These are phyloP conservation scores for Metschnikowia anglica DNA, from an alignment of 805 yeast genomes.

Conservation along the genomic window DNA sequence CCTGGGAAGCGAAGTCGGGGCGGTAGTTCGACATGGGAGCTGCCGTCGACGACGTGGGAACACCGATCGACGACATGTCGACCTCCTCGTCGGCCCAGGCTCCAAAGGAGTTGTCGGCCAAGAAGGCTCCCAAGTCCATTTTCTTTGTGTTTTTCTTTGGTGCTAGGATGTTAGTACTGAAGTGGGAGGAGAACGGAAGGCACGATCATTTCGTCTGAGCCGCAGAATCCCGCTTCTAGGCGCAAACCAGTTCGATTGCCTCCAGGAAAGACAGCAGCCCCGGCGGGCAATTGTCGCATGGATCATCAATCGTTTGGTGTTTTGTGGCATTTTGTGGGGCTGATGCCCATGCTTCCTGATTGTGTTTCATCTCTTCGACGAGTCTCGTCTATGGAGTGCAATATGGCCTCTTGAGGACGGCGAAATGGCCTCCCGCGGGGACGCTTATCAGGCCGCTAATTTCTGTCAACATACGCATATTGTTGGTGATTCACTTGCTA, in stretches of 20 bases:
- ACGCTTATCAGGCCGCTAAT: no score
- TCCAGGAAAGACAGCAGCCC: no score
- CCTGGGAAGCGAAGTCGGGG: constrained; percentile 12
- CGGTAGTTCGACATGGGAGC: constrained; percentile 16
- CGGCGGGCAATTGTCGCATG: no score
- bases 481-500: constrained; percentile 9
- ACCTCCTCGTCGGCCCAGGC: constrained; percentile 86
- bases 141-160: constrained; percentile 58
- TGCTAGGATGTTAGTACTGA: constrained; percentile 24
- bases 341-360: background rate
- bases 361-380: background rate
- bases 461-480: constrained; percentile 11
- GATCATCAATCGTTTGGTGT: no score
- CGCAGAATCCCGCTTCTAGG: no score
- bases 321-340: background rate
- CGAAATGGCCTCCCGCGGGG: no score
- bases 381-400: no score
- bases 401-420: no score
- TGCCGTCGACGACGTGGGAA: constrained; percentile 35
- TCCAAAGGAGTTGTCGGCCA: constrained; percentile 71
- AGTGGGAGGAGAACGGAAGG: no score
- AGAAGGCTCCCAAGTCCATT: constrained; percentile 85
- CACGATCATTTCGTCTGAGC: no score
- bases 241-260: no score
- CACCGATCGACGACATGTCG: constrained; percentile 63